A percentile compares a stretch with the other conserved stretches of the same genome.
Evolutionary conservation across 257 asterid genomes (phyloP).

Genomic region (Prunella vulgaris): DNA sequence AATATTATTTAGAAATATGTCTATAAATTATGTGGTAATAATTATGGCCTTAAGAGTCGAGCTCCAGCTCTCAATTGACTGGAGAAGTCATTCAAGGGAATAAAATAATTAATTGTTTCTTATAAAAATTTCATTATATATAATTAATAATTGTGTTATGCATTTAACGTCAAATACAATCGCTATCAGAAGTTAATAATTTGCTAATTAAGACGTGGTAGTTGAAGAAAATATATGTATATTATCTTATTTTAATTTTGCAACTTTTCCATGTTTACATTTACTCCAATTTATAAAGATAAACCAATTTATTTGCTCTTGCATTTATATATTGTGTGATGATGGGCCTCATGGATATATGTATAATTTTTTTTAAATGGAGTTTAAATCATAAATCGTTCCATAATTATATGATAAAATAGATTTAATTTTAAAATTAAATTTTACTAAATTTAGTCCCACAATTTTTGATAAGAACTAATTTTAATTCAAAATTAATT

Average conservation of each 20-base stretch:
- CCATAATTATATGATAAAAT: too few relatives aligned
- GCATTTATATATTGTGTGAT: neutral
- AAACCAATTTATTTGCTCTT: neutral
- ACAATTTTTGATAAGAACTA: too few relatives aligned
- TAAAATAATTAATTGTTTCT: neutral
- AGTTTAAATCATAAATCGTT: too few relatives aligned
- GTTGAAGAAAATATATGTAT: neutral
- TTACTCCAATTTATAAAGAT: neutral
- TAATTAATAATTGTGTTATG: neutral
- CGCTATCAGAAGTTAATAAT: neutral
- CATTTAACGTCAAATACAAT: slow-evolving; percentile 10
- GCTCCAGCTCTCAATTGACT: slow-evolving; percentile 14
- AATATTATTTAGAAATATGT: neutral
- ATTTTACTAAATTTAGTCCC: too few relatives aligned
- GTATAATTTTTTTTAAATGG: too few relatives aligned
- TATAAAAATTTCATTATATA: neutral
- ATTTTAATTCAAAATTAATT: too few relatives aligned
- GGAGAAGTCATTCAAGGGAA: slow-evolving; percentile 7
- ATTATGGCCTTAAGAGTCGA: slow-evolving; percentile 15
- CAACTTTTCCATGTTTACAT: neutral
- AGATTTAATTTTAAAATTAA: too few relatives aligned
- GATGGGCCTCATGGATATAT: too few relatives aligned
- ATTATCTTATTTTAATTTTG: neutral
- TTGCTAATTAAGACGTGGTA: neutral
- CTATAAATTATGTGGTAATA: neutral